phyloP scores from a whole-genome alignment of 2,329 filamentous ascomycete species.

The Sarocladium kiliense region DNA sequence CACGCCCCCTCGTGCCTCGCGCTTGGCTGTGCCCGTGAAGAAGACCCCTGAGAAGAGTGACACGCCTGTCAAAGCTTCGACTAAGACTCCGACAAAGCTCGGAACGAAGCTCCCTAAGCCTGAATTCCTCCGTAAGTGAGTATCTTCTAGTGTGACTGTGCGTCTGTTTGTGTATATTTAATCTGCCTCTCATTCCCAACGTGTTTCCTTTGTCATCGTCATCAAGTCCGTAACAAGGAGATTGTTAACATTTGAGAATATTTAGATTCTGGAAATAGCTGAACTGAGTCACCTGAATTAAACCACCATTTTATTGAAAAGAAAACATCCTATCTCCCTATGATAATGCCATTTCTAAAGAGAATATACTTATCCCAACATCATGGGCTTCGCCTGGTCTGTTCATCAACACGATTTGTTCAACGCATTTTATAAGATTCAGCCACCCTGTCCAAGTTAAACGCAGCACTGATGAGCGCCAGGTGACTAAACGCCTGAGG shows the following conservation, averaged over 20 bases:
- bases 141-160: background rate
- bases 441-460: conserved; percentile 60
- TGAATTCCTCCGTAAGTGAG: conserved; percentile 3
- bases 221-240: too few relatives aligned
- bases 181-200: background rate
- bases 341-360: too few relatives aligned
- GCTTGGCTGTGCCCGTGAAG: background rate
- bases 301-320: too few relatives aligned
- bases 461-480: conserved; percentile 70
- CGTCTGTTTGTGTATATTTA: background rate
- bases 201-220: background rate
- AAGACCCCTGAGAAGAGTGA: background rate
- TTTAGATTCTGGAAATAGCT: conserved; percentile 11
- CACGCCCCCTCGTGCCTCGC: background rate
- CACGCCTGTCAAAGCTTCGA: background rate
- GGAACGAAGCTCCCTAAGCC: conserved; percentile 1
- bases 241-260: too few relatives aligned
- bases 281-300: too few relatives aligned
- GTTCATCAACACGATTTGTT: background rate
- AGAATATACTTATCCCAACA: too few relatives aligned
- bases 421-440: conserved; percentile 17
- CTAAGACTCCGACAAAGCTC: background rate
- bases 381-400: too few relatives aligned
- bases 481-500: conserved; percentile 76
- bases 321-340: too few relatives aligned